Evolutionary conservation across 306 rosid species (phyloP), one percentile per base, ranked within the genome.

Genomic region (Citrullus colocynthis): DNA sequence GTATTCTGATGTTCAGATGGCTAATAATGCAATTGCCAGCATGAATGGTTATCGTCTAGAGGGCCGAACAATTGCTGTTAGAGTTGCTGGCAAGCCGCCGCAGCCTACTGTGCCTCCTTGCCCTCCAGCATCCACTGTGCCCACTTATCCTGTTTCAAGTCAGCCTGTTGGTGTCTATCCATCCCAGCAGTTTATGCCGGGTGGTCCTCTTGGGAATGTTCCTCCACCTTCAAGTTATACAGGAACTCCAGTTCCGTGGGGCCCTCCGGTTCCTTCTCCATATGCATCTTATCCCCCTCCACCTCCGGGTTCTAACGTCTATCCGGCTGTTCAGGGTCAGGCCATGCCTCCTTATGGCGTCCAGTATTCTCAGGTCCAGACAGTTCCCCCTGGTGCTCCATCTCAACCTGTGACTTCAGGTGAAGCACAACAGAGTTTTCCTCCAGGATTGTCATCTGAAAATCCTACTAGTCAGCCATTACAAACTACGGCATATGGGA

Each of bases 21-120:
- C 99, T 51, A 95, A 95, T 83, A 90, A 80, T 82, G 99, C 97
- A 34, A 95, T 88, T 71, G 54, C 80, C 48, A 89, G 92, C 82
- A 95, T 95, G 99, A 95, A 90, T 82, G 99, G 97, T 76, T 92
- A 86, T 84, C 97, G 92, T 77, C 89, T 95, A 13, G 99, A 92
- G 81, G 97, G 96, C 30, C 86, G 97, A 80, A 92, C 97, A 41
- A 92, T 95, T 85, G 99, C 99, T 39, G 99, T 95, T 77, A 86
- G 99, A 84, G 97, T 95, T 60, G 97, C 99, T 34, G 99, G 99
- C 73, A 89, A 86, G 91, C 99, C 99, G 65, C 99, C 97, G 44
- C 97, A 92, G 89, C 96, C 99, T 73, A 85, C 82, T 56, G 92
- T 89, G 61, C 93, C 98, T 78, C 96, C 97, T 52, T 93, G 93